Evolutionary conservation across 2,329 filamentous ascomycete genomes (phyloP).

Genomic region (Scedosporium dehoogii): DNA sequence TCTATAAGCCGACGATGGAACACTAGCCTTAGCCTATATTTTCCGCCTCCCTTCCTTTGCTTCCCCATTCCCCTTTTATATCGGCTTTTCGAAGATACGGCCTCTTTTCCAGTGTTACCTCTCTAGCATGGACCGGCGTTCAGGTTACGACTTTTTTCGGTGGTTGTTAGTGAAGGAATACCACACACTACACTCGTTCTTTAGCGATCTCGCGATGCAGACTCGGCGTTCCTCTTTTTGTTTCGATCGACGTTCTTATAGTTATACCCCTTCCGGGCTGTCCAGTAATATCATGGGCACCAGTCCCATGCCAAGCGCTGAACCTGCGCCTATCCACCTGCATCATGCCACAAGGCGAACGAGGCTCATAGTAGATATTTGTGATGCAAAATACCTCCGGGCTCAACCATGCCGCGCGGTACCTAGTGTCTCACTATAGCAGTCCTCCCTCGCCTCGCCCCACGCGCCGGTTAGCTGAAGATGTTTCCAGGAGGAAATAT

Average conservation of each 20-base stretch:
- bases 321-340: too few relatives aligned
- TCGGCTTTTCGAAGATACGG: not conserved
- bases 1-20: slow-evolving; percentile 32
- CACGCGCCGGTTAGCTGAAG: too few relatives aligned
- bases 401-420: too few relatives aligned
- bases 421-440: too few relatives aligned
- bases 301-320: too few relatives aligned
- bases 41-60: slow-evolving; percentile 12
- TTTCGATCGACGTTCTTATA: not conserved
- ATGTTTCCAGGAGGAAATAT: too few relatives aligned
- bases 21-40: slow-evolving; percentile 3
- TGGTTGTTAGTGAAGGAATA: slow-evolving; percentile 9
- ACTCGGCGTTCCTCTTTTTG: not conserved
- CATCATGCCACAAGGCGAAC: too few relatives aligned
- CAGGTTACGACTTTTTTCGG: slow-evolving; percentile 12
- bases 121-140: slow-evolving; percentile 15
- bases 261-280: too few relatives aligned
- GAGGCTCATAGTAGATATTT: too few relatives aligned
- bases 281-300: too few relatives aligned
- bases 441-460: too few relatives aligned
- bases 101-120: slow-evolving; percentile 10
- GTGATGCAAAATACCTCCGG: too few relatives aligned
- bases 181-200: not conserved
- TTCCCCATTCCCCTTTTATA: not conserved
- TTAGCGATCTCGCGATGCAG: not conserved